A percentile compares a stretch with the other conserved stretches of the same genome.
These are phyloP conservation scores for Irpex sp. DNA, from an alignment of 1,284 basidiomycete genomes.

Conservation along the genomic window DNA sequence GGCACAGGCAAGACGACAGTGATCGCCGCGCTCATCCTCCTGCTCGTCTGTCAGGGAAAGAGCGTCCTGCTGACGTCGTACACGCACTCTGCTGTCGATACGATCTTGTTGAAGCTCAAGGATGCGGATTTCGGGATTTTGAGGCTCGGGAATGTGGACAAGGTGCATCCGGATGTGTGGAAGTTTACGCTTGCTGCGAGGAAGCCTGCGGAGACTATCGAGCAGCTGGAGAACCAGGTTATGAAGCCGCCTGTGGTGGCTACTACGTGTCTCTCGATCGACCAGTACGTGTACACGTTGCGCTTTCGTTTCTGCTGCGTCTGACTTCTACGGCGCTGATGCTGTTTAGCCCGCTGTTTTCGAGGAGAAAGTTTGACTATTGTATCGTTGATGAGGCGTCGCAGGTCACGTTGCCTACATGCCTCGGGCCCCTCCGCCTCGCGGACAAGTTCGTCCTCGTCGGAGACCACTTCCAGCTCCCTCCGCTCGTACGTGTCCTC, in stretches of 20 bases:
- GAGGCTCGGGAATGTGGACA: constrained; percentile 88
- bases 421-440: constrained; percentile 88
- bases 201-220: constrained; percentile 56
- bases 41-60: constrained; percentile 79
- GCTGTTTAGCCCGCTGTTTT: constrained; percentile 74
- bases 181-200: constrained; percentile 65
- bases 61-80: constrained; percentile 89
- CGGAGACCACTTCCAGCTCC: constrained; percentile 96
- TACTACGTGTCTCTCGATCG: constrained; percentile 90
- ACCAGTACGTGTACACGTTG: constrained; percentile 64
- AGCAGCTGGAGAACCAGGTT: constrained; percentile 76
- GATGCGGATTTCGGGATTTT: constrained; percentile 71
- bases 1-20: constrained; percentile 98
- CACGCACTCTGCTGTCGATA: constrained; percentile 98
- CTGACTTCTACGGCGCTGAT: background rate
- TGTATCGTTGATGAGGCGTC: constrained; percentile 99
- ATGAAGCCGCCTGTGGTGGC: constrained; percentile 92
- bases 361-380: constrained; percentile 86
- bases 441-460: constrained; percentile 92
- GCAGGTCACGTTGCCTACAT: constrained; percentile 95
- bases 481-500: constrained; percentile 69
- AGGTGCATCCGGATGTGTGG: constrained; percentile 82
- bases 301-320: background rate
- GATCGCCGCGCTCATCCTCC: constrained; percentile 84
- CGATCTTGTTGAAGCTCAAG: constrained; percentile 81